Base-by-base conservation (phyloP, 2,329 filamentous ascomycete species). In the Fusarium agapanthi region DNA sequence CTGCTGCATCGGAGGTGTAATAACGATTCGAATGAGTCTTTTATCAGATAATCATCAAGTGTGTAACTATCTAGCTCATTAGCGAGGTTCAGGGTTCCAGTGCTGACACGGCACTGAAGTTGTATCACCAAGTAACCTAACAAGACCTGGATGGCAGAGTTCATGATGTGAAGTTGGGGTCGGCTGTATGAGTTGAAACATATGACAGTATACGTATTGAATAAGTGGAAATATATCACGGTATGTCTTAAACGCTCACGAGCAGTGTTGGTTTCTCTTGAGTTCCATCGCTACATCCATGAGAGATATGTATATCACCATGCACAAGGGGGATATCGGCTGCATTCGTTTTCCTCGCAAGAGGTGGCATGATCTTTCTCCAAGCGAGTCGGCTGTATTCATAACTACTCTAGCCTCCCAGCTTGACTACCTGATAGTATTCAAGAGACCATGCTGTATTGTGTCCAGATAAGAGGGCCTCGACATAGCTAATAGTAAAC, bases 41-140 rank as follows among this genome's bases (percentile, higher is more conserved):
- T 38, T 38, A 12, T 56, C 41, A 56, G 38, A 70, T 70, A 72
- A 73, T 73, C 48, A 55, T 51, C n/a, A 15, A 37, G 11, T 38
- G 9, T 43, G 26, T 63, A 43, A 71, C 67, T 71, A 62, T 71
- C 53, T 68, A 67, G 65, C 41, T 62, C 30, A 13, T 38, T 48
- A 20, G 13, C 24, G 26, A 43, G 18, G 32, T 55, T 28, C 40
- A 40, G 47, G 45, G 37, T n/a, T 34, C 2, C 22, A 5, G 41
- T 68, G 55, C 61, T 50, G 64, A 50, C 54, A 67, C 37, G 63
- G 55, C 47, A 67, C 38, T 61, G 38, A 18, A 18, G 41, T 13
- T 43, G 30, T 20, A 47, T 41, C 15, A 26, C 22, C 20, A 30
- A 22, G 22, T 18, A 30, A 22, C 10, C 4, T 22, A 13, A 14